Base-by-base conservation (phyloP, 495 filamentous ascomycete genomes). In the Schizothecium vesticola region DNA sequence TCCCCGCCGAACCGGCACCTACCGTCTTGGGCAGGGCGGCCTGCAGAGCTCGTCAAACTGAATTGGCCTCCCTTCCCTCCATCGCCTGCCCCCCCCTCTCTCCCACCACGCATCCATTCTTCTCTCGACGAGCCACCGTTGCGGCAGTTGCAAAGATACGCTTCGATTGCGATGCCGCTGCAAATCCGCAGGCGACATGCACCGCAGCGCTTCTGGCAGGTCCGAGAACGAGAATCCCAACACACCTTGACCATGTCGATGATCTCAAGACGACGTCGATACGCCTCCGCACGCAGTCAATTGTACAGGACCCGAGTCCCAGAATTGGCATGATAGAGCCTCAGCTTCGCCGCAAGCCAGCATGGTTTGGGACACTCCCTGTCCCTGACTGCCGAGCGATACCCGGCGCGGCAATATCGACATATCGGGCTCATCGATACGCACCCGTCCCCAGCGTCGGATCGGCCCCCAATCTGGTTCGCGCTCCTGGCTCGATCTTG, bases 61-160 rank as follows among this genome's bases (percentile, higher is more conserved):
- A 60, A 66, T 66, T 66, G 65, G 22, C 65, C 13, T 22, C 56
- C 56, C 65, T 21, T 22, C 56, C 56, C 65, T 33, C 65, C 65
- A 26, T 60, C 65, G 56, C 24, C 19, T 65, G 21, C 63, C 63
- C 26, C 31, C 56, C 43, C 28, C 19, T 24, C 22, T 23, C 55
- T 1, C 10, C 11, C 25, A 43, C 33, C 33, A 43, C 12, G 24
- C 24, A 28, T 24, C 3, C 26, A 28, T 24, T 9, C 26, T 13
- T 1, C 26, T 22, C 22, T 24, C n/a, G 64, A 26, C 25, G 21
- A 65, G 31, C 43, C 61, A 51, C 43, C 33, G 61, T 51, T 31
- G 36, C 61, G 43, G 43, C 43, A 51, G 43, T 51, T 51, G 43
- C 43, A 51, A n/a, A 51, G 2, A 51, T 51, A 19, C 3, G 43